Evolutionary conservation across 306 rosid species (phyloP).

Genomic region (Pachyrhizus erosus): DNA sequence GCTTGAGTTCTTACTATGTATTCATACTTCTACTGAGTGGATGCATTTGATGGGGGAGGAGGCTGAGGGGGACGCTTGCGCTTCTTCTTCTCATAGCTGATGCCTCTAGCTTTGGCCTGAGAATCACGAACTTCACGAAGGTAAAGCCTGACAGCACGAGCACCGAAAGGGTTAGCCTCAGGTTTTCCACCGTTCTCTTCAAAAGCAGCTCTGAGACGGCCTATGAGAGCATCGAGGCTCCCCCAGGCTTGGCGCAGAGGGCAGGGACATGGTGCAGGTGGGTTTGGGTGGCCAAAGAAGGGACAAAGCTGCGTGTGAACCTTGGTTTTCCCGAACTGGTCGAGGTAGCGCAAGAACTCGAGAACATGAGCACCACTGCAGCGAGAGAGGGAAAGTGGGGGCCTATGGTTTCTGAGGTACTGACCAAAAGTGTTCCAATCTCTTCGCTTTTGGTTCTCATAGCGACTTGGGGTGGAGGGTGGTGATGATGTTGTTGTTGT

Average conservation of each 20-base stretch:
- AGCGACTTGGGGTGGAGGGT: constrained; percentile 57
- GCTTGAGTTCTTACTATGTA: constrained; percentile 28
- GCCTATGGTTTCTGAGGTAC: constrained; percentile 74
- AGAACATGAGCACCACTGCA: constrained; percentile 84
- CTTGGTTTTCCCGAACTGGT: constrained; percentile 85
- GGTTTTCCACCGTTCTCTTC: constrained; percentile 77
- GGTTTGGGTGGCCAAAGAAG: constrained; percentile 80
- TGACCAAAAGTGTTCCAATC: constrained; percentile 87
- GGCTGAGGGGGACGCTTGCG: constrained; percentile 67
- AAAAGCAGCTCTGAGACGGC: constrained; percentile 86
- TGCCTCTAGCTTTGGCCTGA: constrained; percentile 84
- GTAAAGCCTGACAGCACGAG: constrained; percentile 77
- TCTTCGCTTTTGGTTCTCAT: constrained; percentile 75
- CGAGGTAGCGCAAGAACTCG: constrained; percentile 75
- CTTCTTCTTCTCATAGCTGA: constrained; percentile 84
- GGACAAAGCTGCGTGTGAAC: constrained; percentile 80
- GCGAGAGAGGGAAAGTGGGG: constrained; percentile 66
- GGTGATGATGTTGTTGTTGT: constrained; percentile 34
- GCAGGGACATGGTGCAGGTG: constrained; percentile 83
- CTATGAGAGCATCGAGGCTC: constrained; percentile 82
- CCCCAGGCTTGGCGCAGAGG: constrained; percentile 95
- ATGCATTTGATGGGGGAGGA: constrained; percentile 29
- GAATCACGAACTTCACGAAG: constrained; percentile 83
- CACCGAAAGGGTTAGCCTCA: constrained; percentile 78
- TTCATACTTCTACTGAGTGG: not conserved